A percentile compares a stretch with the other conserved stretches of the same genome.
These are phyloP conservation scores for Claviceps sp. DNA, from an alignment of 2,329 filamentous ascomycete genomes.

Conservation along the genomic window DNA sequence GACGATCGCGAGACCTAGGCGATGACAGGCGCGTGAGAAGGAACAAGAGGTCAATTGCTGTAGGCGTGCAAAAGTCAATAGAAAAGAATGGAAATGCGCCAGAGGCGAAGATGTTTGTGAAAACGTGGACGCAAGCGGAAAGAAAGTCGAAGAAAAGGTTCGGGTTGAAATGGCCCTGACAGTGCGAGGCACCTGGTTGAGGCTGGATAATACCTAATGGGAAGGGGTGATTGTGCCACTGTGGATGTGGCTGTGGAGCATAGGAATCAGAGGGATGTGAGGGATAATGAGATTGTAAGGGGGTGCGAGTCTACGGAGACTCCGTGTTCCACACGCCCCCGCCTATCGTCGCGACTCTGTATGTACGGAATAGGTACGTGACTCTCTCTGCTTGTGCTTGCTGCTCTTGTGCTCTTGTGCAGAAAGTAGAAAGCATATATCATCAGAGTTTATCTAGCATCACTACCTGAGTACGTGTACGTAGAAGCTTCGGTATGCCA, in stretches of 20 bases:
- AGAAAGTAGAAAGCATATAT: too few relatives aligned
- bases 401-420: too few relatives aligned
- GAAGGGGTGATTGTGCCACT: neutral
- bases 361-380: too few relatives aligned
- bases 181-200: neutral
- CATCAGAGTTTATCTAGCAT: too few relatives aligned
- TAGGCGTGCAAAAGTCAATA: neutral
- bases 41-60: neutral
- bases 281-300: too few relatives aligned
- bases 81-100: constrained; percentile 5
- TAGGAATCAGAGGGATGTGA: neutral
- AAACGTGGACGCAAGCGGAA: neutral
- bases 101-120: neutral
- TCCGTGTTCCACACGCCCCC: too few relatives aligned
- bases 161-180: neutral
- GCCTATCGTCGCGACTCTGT: too few relatives aligned
- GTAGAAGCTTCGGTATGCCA: too few relatives aligned
- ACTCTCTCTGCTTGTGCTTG: too few relatives aligned
- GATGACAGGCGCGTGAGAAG: neutral
- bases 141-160: neutral
- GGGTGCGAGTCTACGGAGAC: too few relatives aligned
- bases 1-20: neutral
- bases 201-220: neutral
- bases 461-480: too few relatives aligned
- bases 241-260: neutral